Evolutionary conservation across 495 filamentous ascomycete genomes (phyloP).

Genomic region (Talaromyces wortmannii): DNA sequence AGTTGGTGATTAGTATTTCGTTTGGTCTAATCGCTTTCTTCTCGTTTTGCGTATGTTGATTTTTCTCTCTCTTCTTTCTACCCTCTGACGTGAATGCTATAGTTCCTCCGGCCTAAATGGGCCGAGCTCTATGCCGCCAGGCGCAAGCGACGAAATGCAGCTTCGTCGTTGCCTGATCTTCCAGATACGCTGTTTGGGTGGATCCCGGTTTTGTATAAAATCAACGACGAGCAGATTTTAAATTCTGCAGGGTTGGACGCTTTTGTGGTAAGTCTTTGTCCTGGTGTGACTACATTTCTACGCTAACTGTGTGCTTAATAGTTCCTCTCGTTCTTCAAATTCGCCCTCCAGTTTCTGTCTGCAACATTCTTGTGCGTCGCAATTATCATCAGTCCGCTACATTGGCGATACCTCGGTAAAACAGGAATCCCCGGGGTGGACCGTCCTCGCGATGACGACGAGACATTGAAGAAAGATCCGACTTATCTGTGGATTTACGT

Average conservation of each 20-base stretch:
- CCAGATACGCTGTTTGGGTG: slow-evolving; percentile 88
- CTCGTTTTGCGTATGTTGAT: slow-evolving; percentile 51
- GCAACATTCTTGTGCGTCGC: slow-evolving; percentile 74
- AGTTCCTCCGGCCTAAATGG: slow-evolving; percentile 87
- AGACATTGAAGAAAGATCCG: slow-evolving; percentile 20
- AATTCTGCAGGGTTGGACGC: slow-evolving; percentile 91
- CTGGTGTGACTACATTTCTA: neutral
- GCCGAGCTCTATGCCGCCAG: slow-evolving; percentile 85
- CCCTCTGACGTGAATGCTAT: neutral
- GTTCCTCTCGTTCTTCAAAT: slow-evolving; percentile 93
- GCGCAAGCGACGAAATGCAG: slow-evolving; percentile 59
- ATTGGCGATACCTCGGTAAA: slow-evolving; percentile 57
- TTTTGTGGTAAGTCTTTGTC: slow-evolving; percentile 64
- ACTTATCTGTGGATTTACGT: slow-evolving; percentile 90
- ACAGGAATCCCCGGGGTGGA: slow-evolving; percentile 36
- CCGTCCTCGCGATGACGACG: slow-evolving; percentile 10
- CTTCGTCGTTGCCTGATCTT: slow-evolving; percentile 73
- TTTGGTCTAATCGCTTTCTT: slow-evolving; percentile 55
- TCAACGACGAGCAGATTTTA: slow-evolving; percentile 85
- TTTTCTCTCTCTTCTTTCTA: neutral
- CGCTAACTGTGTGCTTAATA: slow-evolving; percentile 15
- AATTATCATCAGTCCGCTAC: slow-evolving; percentile 77
- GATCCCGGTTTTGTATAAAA: slow-evolving; percentile 82
- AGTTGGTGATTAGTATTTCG: slow-evolving; percentile 49
- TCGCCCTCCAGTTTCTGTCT: slow-evolving; percentile 77